Base-by-base conservation (phyloP, 306 rosid species). In the Abrus pulchellus region DNA sequence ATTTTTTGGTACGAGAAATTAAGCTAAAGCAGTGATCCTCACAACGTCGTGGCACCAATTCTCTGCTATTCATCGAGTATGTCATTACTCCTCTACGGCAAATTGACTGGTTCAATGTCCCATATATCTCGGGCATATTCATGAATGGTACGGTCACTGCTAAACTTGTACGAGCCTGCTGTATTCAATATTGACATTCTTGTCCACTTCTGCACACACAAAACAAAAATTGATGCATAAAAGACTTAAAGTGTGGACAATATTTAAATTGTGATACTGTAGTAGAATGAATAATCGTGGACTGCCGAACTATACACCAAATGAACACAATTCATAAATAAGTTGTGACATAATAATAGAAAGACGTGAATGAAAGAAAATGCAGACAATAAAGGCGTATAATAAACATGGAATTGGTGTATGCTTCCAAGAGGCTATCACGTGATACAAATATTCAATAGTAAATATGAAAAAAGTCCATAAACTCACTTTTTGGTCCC, bases 91-190 rank as follows among this genome's bases (percentile, higher is more conserved):
- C 49, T 83, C 88, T 90, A 93, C 9, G 84, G 91, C 67, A 95
- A 69, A 67, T 83, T 79, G 48, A 83, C 91, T 59, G 99, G 96
- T 72, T 88, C 75, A 52, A 93, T 89, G 87, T 88, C 87, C 99
- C 99, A 95, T 78, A 95, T 95, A 68, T 93, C 96, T 38, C 86
- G 79, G 1, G 99, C 98, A 78, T 95, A 95, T 84, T 95, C 98
- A 32, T 87, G 98, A 76, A 95, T 95, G 32, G 99, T 95, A 78
- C 99, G 88, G 90, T 95, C 99, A 47, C 99, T 93, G 92, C 99
- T 95, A 52, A 95, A 95, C 97, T 95, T 95, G 92, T 65, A 68
- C 5, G 99, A 95, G 36, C 99, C 99, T 8, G 99, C 98, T 44
- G 99, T 93, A 57, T 95, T 95, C 90, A 93, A 79, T 75, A 95